Evolutionary conservation across 257 asterid species (phyloP).

Genomic region (Ophiorrhiza pumila): DNA sequence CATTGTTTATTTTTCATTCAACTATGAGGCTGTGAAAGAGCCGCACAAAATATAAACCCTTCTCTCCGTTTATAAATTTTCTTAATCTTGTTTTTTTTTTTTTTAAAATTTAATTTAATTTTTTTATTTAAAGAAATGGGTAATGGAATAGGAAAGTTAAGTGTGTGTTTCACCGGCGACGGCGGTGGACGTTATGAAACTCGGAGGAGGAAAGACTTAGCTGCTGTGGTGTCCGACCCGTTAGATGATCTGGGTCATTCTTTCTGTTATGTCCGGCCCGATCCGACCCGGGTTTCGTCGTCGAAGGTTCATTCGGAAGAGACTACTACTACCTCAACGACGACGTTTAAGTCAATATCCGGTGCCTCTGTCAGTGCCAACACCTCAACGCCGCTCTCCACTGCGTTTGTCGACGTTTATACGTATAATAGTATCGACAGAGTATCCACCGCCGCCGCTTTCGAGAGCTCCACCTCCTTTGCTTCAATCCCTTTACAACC

Average conservation of each 20-base stretch:
- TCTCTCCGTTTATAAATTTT: not conserved
- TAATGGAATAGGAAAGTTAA: slow-evolving; percentile 84
- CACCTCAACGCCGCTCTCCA: slow-evolving; percentile 89
- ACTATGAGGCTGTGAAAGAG: not conserved
- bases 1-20: not conserved
- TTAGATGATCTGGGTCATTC: slow-evolving; percentile 93
- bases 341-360: slow-evolving; percentile 72
- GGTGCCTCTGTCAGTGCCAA: slow-evolving; percentile 96
- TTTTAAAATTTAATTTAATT: not conserved
- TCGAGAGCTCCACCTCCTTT: slow-evolving; percentile 85
- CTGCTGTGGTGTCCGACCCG: slow-evolving; percentile 58
- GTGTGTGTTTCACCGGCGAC: slow-evolving; percentile 69
- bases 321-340: slow-evolving; percentile 28
- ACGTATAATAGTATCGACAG: slow-evolving; percentile 58
- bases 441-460: slow-evolving; percentile 79
- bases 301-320: slow-evolving; percentile 67
- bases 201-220: slow-evolving; percentile 47
- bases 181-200: slow-evolving; percentile 33
- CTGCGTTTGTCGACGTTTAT: slow-evolving; percentile 56
- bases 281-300: slow-evolving; percentile 43
- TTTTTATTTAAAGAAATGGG: slow-evolving; percentile 67
- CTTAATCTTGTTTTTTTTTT: not conserved
- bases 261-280: slow-evolving; percentile 81
- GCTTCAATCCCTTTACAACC: slow-evolving; percentile 87
- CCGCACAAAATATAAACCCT: not conserved